A percentile compares a stretch with the other conserved stretches of the same genome.
These are phyloP conservation scores for Gaeumannomyces sp. DNA, from an alignment of 2,329 filamentous ascomycete species.

Conservation along the genomic window DNA sequence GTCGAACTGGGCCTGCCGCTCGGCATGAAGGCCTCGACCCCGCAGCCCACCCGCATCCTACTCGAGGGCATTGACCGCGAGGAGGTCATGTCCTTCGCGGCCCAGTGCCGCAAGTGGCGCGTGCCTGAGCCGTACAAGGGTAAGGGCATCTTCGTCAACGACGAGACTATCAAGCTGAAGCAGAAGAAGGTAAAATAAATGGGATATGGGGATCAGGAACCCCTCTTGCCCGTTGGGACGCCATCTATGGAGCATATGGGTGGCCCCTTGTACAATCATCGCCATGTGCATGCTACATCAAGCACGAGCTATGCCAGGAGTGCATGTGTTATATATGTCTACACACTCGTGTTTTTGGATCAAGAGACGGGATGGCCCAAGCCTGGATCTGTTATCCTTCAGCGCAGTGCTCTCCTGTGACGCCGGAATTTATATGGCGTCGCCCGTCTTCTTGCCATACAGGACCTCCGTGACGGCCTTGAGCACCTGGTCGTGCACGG, in stretches of 20 bases:
- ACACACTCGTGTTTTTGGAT: not conserved
- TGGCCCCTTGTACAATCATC: not conserved
- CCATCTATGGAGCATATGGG: not conserved
- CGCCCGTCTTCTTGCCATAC: conserved; percentile 17
- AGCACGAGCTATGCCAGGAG: not conserved
- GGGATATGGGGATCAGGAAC: conserved; percentile 5
- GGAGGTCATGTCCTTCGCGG: conserved; percentile 84
- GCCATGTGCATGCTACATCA: not conserved
- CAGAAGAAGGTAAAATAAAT: conserved; percentile 89
- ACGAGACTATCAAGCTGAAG: conserved; percentile 97
- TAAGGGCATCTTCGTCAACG: conserved; percentile 97
- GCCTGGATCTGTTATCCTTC: not conserved
- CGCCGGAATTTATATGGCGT: not conserved
- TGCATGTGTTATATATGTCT: not conserved
- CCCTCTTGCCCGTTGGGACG: not conserved
- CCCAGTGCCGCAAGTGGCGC: conserved; percentile 81
- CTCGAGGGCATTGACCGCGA: conserved; percentile 84
- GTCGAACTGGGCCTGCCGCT: conserved; percentile 80
- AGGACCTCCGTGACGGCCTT: conserved; percentile 78
- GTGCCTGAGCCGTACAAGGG: conserved; percentile 97
- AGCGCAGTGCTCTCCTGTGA: not conserved
- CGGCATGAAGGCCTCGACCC: conserved; percentile 79
- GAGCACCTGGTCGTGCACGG: conserved; percentile 70
- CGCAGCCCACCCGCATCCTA: conserved; percentile 85
- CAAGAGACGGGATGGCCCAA: not conserved